Evolutionary conservation across 2,329 filamentous ascomycete genomes (phyloP), one percentile per base, ranked within the genome.

Genomic region (Botrytis fabae): DNA sequence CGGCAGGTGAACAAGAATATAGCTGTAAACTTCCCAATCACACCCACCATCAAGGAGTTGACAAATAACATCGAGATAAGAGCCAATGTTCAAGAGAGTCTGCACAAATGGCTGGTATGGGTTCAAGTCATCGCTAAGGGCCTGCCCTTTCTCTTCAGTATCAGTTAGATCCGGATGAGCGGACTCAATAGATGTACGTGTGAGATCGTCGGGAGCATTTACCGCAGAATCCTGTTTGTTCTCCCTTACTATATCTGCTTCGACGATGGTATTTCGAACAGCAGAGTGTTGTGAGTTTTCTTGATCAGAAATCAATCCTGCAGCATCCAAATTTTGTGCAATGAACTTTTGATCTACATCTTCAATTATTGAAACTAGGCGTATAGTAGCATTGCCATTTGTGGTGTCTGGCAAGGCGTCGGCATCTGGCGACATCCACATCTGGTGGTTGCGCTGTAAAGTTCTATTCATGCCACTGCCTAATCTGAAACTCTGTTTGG

Each of bases 11-110:
- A 94, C 92, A 44, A 99, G 85, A 28, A 95, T 88, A 80, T 95
- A 98, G 82, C 93, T 95, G 84, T 97, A 97, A 1, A 97, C 85
- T 80, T 98, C 94, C 95, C 95, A 98, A 75, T 96, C 91, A 65
- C 89, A 88, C 59, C 91, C 92, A 72, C 90, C 87, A 76, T 92
- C 89, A 61, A 97, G 83, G n/a, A 96, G 84, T n/a, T 86, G 86
- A 40, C 93, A 88, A 54, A 97, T 85, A 18, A 90, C 86, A 75
- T 95, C 92, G n/a, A 97, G 85, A 92, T 94, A 97, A 2, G 76
- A 63, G 61, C 72, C 73, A 40, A 81, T 77, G 46, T 79, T 74
- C 10, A 81, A 73, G 12, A 72, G 66, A 48, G 72, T 77, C 51
- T 59, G 40, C n/a, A 35, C 18, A 7, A 69, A 28, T 32, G 54